Evolutionary conservation across 2,329 filamentous ascomycete species (phyloP).

Genomic region (Arthrinium puccinioides): DNA sequence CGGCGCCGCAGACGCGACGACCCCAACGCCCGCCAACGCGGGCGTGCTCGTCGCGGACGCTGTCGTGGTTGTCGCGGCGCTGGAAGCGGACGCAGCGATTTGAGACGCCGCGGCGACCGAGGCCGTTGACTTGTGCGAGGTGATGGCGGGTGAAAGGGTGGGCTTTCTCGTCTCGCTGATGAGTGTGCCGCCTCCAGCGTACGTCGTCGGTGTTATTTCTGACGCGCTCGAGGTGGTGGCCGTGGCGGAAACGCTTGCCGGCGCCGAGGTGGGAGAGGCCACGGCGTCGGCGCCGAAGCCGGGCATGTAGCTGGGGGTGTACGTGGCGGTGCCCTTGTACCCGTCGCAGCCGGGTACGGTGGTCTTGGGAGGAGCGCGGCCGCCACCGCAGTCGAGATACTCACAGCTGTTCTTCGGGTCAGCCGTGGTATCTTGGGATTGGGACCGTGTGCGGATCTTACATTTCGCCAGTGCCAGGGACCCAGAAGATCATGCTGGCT

Average conservation of each 20-base stretch:
- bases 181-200: background rate
- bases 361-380: slow-evolving; percentile 56
- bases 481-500: slow-evolving; percentile 48
- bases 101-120: background rate
- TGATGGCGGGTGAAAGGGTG: background rate
- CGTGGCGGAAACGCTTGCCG: slow-evolving; percentile 1
- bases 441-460: background rate
- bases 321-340: slow-evolving; percentile 49
- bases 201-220: too few relatives aligned
- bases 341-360: slow-evolving; percentile 51
- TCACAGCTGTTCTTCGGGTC: slow-evolving; percentile 31
- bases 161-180: background rate
- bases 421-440: too few relatives aligned
- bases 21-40: background rate
- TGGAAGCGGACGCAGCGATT: background rate
- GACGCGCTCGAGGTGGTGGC: too few relatives aligned
- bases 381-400: slow-evolving; percentile 60
- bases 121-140: background rate
- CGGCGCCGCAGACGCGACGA: slow-evolving; percentile 1
- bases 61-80: background rate
- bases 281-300: slow-evolving; percentile 14
- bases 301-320: slow-evolving; percentile 42
- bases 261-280: slow-evolving; percentile 5
- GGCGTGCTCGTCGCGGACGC: background rate
- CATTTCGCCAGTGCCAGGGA: slow-evolving; percentile 56